Conservation (phyloP, 1,284 basidiomycete genomes). For the Apiotrichum akiyoshidainum region DNA sequence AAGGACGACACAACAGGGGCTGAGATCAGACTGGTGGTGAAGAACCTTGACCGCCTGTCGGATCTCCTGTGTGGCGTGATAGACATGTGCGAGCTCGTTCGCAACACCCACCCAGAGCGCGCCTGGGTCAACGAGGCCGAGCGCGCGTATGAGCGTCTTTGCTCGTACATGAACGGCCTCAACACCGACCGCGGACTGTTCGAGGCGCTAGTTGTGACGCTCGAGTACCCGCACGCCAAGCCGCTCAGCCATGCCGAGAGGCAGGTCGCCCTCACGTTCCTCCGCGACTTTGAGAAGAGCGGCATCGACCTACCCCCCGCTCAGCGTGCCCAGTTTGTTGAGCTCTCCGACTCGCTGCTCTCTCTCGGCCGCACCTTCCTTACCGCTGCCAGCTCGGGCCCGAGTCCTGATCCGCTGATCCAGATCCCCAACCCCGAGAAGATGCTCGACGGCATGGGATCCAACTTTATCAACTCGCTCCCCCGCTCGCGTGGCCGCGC, state of each 20-base stretch:
- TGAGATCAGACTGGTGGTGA: constrained; percentile 79
- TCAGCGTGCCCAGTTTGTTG: constrained; percentile 77
- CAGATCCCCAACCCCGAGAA: constrained; percentile 43
- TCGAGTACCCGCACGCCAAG: constrained; percentile 39
- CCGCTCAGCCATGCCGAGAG: constrained; percentile 47
- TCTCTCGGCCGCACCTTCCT: constrained; percentile 82
- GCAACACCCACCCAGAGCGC: constrained; percentile 86
- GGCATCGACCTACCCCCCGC: constrained; percentile 83
- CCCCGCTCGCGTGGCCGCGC: constrained; percentile 56
- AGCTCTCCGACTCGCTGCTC: constrained; percentile 88
- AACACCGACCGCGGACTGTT: constrained; percentile 95
- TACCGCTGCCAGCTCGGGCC: constrained; percentile 55
- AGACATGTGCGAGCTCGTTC: constrained; percentile 88
- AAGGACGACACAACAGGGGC: constrained; percentile 36
- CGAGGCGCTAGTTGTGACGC: constrained; percentile 54
- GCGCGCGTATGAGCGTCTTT: constrained; percentile 82
- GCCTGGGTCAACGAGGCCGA: constrained; percentile 81
- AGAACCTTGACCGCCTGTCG: constrained; percentile 90
- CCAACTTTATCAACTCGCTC: constrained; percentile 56
- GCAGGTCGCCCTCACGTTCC: constrained; percentile 87
- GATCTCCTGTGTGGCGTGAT: constrained; percentile 95
- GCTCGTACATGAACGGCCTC: constrained; percentile 95
- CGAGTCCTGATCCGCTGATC: constrained; percentile 29
- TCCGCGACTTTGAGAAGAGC: constrained; percentile 95
- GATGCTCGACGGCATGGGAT: constrained; percentile 45